Conservation (phyloP, 2,329 filamentous ascomycete species). For the Colletotrichum simmondsii region DNA sequence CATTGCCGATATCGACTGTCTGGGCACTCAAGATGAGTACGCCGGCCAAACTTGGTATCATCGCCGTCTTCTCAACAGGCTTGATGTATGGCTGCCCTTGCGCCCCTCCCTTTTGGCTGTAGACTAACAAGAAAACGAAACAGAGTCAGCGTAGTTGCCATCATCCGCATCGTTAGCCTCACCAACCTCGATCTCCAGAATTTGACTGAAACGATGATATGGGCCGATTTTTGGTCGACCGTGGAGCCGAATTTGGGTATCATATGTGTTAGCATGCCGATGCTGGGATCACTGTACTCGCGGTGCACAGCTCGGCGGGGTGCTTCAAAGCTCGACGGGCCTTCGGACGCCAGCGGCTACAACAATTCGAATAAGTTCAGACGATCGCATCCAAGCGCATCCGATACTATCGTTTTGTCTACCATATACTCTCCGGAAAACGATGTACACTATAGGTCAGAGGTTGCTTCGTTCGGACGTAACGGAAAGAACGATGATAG, state of each 20-base stretch:
- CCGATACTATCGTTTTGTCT: neutral
- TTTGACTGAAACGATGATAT: constrained; percentile 38
- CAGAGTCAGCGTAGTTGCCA: constrained; percentile 38
- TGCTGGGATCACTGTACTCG: constrained; percentile 23
- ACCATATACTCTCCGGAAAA: neutral
- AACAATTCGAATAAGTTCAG: neutral
- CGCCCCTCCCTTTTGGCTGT: neutral
- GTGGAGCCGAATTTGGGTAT: constrained; percentile 38
- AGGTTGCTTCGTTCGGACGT: neutral
- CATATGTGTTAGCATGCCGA: constrained; percentile 37
- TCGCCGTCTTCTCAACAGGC: constrained; percentile 41
- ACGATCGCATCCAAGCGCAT: neutral
- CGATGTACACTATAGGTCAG: neutral
- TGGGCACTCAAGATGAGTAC: constrained; percentile 46
- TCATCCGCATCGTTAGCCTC: constrained; percentile 37
- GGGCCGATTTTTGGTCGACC: constrained; percentile 39
- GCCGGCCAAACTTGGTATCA: constrained; percentile 41
- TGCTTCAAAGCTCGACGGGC: neutral
- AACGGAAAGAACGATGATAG: neutral
- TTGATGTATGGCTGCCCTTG: constrained; percentile 35
- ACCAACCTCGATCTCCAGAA: constrained; percentile 39
- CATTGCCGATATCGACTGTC: constrained; percentile 49
- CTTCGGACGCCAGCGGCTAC: neutral
- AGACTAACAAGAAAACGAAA: neutral
- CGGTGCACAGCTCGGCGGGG: neutral